Percentiles rank a stretch among this genome's conserved stretches.
Evolutionary conservation across 352 stramenopile species (phyloP).

Genomic region (Pythium myriotylum): DNA sequence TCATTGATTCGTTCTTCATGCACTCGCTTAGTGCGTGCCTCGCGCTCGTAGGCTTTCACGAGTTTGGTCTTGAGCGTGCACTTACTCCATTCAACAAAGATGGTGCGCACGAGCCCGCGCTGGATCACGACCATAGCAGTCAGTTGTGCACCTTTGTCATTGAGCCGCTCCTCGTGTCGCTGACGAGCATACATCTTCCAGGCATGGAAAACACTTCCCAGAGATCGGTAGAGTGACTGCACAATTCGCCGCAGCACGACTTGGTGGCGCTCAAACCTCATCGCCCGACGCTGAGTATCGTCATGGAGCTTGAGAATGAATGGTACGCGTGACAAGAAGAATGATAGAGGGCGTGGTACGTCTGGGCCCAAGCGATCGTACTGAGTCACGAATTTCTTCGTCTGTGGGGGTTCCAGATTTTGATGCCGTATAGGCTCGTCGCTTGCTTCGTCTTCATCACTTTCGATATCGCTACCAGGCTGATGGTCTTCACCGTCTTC

Average conservation of each 20-base stretch:
- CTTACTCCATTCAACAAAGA: slow-evolving; percentile 62
- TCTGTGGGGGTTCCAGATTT: too few species aligned
- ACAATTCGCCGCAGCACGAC: slow-evolving; percentile 51
- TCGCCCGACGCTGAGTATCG: slow-evolving; percentile 33
- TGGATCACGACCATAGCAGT: slow-evolving; percentile 57
- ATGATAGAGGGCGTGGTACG: slow-evolving; percentile 37
- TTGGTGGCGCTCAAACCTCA: slow-evolving; percentile 45
- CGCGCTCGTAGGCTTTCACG: slow-evolving; percentile 1
- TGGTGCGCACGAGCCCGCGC: slow-evolving; percentile 44
- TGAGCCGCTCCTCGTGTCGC: slow-evolving; percentile 42
- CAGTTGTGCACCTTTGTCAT: slow-evolving; percentile 52
- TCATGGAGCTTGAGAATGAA: slow-evolving; percentile 47
- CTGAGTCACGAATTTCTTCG: neutral
- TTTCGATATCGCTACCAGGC: slow-evolving; percentile 10
- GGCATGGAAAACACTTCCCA: slow-evolving; percentile 57
- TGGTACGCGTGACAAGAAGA: slow-evolving; percentile 48
- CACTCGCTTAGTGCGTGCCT: slow-evolving; percentile 26
- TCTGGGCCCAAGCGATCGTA: slow-evolving; percentile 14
- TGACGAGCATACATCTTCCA: slow-evolving; percentile 46
- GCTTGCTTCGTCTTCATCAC: slow-evolving; percentile 14
- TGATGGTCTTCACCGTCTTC: slow-evolving; percentile 17
- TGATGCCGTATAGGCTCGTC: neutral
- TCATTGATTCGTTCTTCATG: slow-evolving; percentile 40
- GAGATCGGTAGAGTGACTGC: slow-evolving; percentile 52
- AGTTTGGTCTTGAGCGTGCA: slow-evolving; percentile 32